A percentile compares a stretch with the other conserved stretches of the same genome.
Evolutionary conservation across 306 rosid genomes (phyloP).

Genomic region (Spatholobus suberectus): DNA sequence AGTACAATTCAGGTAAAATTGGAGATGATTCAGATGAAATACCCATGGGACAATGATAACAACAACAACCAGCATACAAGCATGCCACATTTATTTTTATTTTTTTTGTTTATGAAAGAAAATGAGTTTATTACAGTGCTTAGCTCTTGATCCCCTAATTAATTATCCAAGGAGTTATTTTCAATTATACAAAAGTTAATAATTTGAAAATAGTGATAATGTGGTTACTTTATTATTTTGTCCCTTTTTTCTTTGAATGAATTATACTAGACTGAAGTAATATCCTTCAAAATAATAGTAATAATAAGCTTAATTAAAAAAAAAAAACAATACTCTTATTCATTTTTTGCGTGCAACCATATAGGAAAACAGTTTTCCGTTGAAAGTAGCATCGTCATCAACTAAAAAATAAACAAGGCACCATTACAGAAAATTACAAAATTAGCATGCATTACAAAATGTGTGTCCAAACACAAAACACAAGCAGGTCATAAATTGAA

Average conservation of each 20-base stretch:
- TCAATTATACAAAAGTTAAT: neutral
- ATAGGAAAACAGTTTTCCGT: neutral
- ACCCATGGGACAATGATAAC: neutral
- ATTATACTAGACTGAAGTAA: neutral
- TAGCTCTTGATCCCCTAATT: neutral
- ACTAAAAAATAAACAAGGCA: neutral
- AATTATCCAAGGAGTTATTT: constrained; percentile 8
- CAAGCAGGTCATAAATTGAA: constrained; percentile 25
- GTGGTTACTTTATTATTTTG: constrained; percentile 7
- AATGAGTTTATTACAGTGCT: neutral
- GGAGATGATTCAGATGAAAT: neutral
- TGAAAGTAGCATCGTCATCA: neutral
- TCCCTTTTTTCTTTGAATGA: neutral
- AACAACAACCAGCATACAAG: neutral
- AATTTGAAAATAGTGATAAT: constrained; percentile 22
- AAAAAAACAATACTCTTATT: neutral
- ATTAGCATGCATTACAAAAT: neutral
- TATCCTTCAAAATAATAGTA: neutral
- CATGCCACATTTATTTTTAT: neutral
- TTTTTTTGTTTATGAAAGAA: neutral
- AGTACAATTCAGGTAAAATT: constrained; percentile 20
- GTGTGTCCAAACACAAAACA: neutral
- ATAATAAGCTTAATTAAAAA: neutral
- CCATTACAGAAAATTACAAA: constrained; percentile 1
- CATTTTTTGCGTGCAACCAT: constrained; percentile 20